These are phyloP conservation scores for Bipolaris cookei DNA, from an alignment of 2,329 filamentous ascomycete genomes.

Conservation along the genomic window DNA sequence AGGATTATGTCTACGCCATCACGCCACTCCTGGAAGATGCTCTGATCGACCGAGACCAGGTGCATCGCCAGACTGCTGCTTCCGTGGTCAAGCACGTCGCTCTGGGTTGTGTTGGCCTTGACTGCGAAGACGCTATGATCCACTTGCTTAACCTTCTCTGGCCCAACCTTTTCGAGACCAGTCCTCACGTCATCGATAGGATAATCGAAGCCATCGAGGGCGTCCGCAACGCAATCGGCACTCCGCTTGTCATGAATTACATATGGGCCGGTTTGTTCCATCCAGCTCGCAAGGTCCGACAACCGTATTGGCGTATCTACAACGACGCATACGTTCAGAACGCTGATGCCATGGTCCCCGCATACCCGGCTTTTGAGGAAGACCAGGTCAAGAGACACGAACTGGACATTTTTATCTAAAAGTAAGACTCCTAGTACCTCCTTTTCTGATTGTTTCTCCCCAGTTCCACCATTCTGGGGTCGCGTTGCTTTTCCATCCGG, in stretches of 20 bases:
- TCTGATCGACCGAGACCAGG: slow-evolving; percentile 95
- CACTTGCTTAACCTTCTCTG: slow-evolving; percentile 95
- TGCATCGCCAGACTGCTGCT: slow-evolving; percentile 95
- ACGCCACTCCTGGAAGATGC: slow-evolving; percentile 95
- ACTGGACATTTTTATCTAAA: slow-evolving; percentile 79
- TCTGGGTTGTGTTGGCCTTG: slow-evolving; percentile 93
- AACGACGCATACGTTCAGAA: slow-evolving; percentile 96
- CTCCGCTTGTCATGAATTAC: slow-evolving; percentile 94
- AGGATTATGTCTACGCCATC: slow-evolving; percentile 98
- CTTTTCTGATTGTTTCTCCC: slow-evolving; percentile 1
- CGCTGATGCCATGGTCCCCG: slow-evolving; percentile 94
- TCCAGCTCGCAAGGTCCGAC: slow-evolving; percentile 90
- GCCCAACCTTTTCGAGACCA: slow-evolving; percentile 97
- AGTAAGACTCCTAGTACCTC: slow-evolving; percentile 14
- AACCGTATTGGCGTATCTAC: slow-evolving; percentile 95
- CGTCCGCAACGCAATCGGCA: slow-evolving; percentile 89
- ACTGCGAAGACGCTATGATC: slow-evolving; percentile 98
- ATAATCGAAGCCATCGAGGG: slow-evolving; percentile 98
- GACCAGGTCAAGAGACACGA: slow-evolving; percentile 80
- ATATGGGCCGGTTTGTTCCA: slow-evolving; percentile 98
- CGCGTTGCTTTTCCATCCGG: slow-evolving; percentile 7
- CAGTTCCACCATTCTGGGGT: slow-evolving; percentile 2
- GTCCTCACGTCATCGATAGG: slow-evolving; percentile 96
- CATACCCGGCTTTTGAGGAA: slow-evolving; percentile 87
- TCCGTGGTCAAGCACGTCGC: slow-evolving; percentile 98